A percentile compares a stretch with the other conserved stretches of the same genome.
phyloP scores from a whole-genome alignment of 345 rosid genomes.

The Sonneratia caseolaris region DNA sequence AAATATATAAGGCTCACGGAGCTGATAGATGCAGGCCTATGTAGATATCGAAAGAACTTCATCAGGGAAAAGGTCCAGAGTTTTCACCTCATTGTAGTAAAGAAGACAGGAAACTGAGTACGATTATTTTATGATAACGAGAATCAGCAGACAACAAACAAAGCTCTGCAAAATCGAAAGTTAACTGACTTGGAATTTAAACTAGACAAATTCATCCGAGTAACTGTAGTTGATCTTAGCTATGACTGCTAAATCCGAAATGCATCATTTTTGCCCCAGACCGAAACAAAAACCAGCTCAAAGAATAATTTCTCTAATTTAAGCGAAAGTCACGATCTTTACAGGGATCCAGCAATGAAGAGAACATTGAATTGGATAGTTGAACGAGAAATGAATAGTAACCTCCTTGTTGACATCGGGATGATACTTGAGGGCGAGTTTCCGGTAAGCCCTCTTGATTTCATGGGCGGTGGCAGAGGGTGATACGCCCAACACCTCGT shows the following conservation, averaged over 20 bases:
- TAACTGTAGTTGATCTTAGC: not conserved
- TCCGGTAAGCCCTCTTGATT: constrained; percentile 90
- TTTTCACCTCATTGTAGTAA: not conserved
- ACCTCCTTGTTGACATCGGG: constrained; percentile 96
- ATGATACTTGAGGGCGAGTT: constrained; percentile 88
- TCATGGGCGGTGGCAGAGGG: constrained; percentile 69
- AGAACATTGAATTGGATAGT: not conserved
- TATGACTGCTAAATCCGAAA: not conserved
- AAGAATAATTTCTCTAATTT: not conserved
- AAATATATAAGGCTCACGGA: not conserved
- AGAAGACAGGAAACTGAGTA: not conserved
- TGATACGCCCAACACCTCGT: constrained; percentile 73
- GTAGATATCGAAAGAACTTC: too few species aligned
- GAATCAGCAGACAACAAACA: not conserved
- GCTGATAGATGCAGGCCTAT: not conserved
- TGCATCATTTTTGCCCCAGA: not conserved
- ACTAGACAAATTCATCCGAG: too few species aligned
- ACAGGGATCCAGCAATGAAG: not conserved
- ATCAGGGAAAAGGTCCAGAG: too few species aligned
- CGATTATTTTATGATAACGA: not conserved
- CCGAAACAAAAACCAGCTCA: not conserved
- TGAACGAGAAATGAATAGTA: not conserved
- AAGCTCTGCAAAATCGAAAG: too few species aligned
- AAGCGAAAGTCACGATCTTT: not conserved
- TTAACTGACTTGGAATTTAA: too few species aligned